These are phyloP conservation scores for Acer yangbiense DNA, from an alignment of 345 rosid genomes.

Conservation along the genomic window DNA sequence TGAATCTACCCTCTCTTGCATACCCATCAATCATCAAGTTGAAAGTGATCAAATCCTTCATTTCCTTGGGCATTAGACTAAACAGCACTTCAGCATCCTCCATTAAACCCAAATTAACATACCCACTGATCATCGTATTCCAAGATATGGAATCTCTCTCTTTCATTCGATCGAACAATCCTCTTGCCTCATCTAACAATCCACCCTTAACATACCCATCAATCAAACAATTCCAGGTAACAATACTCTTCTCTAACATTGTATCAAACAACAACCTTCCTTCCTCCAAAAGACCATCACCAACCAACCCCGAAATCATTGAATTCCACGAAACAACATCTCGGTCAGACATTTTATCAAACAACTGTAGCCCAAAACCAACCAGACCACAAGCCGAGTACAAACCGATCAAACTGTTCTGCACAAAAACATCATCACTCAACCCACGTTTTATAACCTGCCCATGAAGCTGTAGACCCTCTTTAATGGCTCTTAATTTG, in stretches of 20 bases:
- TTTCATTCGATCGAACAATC: not conserved
- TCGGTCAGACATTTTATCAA: not conserved
- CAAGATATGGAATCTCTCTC: not conserved
- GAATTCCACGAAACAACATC: slow-evolving; percentile 1
- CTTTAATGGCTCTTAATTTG: slow-evolving; percentile 5
- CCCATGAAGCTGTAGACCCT: slow-evolving; percentile 22
- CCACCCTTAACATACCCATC: slow-evolving; percentile 16
- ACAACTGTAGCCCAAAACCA: not conserved
- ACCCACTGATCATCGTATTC: not conserved
- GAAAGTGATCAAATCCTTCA: slow-evolving; percentile 20
- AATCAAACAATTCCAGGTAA: slow-evolving; percentile 29
- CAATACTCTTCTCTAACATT: slow-evolving; percentile 20
- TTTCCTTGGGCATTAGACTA: not conserved
- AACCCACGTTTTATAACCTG: slow-evolving; percentile 22
- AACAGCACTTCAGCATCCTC: not conserved
- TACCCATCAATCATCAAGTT: slow-evolving; percentile 25
- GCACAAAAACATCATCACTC: slow-evolving; percentile 19
- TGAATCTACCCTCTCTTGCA: slow-evolving; percentile 16
- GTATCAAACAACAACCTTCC: slow-evolving; percentile 8
- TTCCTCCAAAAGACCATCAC: not conserved
- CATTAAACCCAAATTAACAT: slow-evolving; percentile 5
- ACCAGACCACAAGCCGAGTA: slow-evolving; percentile 17
- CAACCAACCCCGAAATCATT: not conserved
- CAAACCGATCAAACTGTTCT: slow-evolving; percentile 20
- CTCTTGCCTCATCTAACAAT: slow-evolving; percentile 12